phyloP scores from a whole-genome alignment of 345 rosid genomes.

The Salix suchowensis region DNA sequence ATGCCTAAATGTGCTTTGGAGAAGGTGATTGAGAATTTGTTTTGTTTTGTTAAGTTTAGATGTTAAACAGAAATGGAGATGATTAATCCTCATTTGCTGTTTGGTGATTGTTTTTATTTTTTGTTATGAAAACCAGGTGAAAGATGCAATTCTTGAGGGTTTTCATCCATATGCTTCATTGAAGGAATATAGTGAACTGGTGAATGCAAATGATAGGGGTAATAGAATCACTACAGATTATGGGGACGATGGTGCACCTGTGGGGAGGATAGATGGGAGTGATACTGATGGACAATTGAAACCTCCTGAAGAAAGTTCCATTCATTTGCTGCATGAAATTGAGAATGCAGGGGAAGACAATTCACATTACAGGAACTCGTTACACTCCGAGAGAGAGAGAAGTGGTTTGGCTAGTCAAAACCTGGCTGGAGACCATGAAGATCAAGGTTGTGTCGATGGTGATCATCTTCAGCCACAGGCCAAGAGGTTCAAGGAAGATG shows the following conservation, averaged over 20 bases:
- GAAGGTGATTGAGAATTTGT: conserved; percentile 29
- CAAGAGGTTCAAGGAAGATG: conserved; percentile 35
- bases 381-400: conserved; percentile 31
- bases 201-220: conserved; percentile 7
- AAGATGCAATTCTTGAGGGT: conserved; percentile 35
- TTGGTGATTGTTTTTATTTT: conserved; percentile 1
- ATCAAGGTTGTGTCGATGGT: not conserved
- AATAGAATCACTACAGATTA: not conserved
- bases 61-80: not conserved
- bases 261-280: conserved; percentile 2
- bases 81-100: not conserved
- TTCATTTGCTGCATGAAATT: conserved; percentile 17
- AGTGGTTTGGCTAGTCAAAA: conserved; percentile 21
- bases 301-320: conserved; percentile 16
- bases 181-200: conserved; percentile 34
- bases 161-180: conserved; percentile 25
- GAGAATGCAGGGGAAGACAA: conserved; percentile 13
- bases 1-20: conserved; percentile 45
- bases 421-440: conserved; percentile 2
- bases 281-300: conserved; percentile 4
- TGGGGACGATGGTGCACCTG: conserved; percentile 8
- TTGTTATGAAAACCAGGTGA: conserved; percentile 37
- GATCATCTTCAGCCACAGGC: conserved; percentile 18
- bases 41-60: not conserved
- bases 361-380: not conserved